Base-by-base conservation (phyloP, 1,139 yeast genomes). In the Yamadazyma dendronema region DNA sequence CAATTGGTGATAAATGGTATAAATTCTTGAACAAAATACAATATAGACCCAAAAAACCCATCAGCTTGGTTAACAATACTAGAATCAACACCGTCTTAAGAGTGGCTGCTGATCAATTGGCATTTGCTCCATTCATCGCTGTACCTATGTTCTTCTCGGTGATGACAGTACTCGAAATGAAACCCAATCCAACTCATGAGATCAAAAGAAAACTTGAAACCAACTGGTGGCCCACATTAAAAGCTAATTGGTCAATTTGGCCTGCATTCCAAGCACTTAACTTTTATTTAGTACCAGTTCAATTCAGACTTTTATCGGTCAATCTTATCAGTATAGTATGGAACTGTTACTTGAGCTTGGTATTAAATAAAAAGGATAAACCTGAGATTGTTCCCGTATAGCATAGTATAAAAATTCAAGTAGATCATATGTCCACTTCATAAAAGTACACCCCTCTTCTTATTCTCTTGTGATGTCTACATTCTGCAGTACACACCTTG, bases 171-270 rank as follows among this genome's bases (percentile, higher is more conserved):
- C 59, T 89, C 65, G 94, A 86, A 53, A 42, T 61, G 5, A 53
- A 56, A 8, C 38, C 38, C 1, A 26, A 52, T 12, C 54, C 61
- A n/a, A 36, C 46, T 14, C 41, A 41, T 7, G 69, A 65, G 11
- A 62, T 74, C 4, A 50, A 54, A 30, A 34, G 47, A 4, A 79
- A 77, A 44, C 54, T 82, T 21, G 30, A 58, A 2, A 58, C 64
- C 12, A 74, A 76, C 40, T 81, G 81, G 77, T 69, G 76, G 77
- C 59, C 64, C 4, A 85, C 95, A 0, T 59, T 87, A 30, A 45
- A 64, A 23, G 74, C 84, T 23, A 88, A 87, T 56, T 89, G 96
- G 95, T 48, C 70, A 33, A 84, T 89, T 7, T 89, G 97, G 97
- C 97, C 96, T 0, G 65, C 77, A 0, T 81, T 89, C 51, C 97